Conservation (phyloP, 176 grass and related monocot species). For the Carex kokanica region DNA sequence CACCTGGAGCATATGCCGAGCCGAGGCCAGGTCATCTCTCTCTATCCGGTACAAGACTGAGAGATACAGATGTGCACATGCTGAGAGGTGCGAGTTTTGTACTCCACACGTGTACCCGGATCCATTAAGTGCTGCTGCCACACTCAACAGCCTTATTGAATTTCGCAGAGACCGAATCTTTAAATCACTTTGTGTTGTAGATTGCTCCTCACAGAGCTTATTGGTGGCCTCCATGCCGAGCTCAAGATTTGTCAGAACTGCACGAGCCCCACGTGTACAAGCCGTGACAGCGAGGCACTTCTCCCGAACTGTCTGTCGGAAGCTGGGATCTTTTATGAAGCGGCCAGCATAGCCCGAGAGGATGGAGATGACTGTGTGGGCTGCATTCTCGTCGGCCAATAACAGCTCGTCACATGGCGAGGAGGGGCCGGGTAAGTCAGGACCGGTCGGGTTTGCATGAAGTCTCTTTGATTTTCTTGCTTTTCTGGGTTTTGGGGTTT, state of each 20-base stretch:
- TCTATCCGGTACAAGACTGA: conserved; percentile 85
- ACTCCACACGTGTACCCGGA: conserved; percentile 46
- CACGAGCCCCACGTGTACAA: conserved; percentile 26
- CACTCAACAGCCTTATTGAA: conserved; percentile 82
- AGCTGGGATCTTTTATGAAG: conserved; percentile 58
- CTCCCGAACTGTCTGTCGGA: conserved; percentile 53
- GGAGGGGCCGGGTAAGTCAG: background rate
- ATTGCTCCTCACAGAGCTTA: conserved; percentile 55
- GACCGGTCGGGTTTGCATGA: background rate
- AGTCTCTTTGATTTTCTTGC: background rate
- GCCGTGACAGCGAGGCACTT: conserved; percentile 57
- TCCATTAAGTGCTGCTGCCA: conserved; percentile 71
- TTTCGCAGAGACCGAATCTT: conserved; percentile 91
- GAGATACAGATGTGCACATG: conserved; percentile 89
- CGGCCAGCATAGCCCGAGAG: conserved; percentile 69
- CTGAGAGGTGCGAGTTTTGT: conserved; percentile 68
- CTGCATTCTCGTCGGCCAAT: conserved; percentile 20
- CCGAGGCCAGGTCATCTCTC: conserved; percentile 60
- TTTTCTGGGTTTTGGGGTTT: conserved; percentile 1
- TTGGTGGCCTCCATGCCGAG: conserved; percentile 85
- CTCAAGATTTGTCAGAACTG: conserved; percentile 85
- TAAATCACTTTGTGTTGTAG: conserved; percentile 34
- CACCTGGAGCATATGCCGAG: conserved; percentile 83
- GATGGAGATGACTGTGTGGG: conserved; percentile 52
- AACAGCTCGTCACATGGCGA: background rate